These are phyloP conservation scores for Recurvomyces mirabilis DNA, from an alignment of 495 filamentous ascomycete species.

Conservation along the genomic window DNA sequence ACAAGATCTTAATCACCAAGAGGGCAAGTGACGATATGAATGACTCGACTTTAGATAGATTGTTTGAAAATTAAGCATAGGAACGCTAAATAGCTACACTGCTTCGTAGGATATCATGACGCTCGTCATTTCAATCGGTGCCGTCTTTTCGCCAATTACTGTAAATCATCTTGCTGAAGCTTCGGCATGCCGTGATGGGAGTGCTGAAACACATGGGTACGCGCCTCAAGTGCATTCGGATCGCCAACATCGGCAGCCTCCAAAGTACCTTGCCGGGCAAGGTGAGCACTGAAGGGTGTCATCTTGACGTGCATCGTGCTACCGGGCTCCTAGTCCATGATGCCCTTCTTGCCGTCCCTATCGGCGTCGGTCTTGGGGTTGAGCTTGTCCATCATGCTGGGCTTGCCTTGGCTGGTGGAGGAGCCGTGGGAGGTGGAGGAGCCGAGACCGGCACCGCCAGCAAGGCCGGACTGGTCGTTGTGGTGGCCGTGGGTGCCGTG, in stretches of 20 bases:
- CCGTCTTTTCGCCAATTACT: background rate
- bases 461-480: background rate
- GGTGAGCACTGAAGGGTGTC: background rate
- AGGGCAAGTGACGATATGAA: too few relatives aligned
- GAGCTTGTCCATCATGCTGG: slow-evolving; percentile 8
- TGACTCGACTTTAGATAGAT: too few relatives aligned
- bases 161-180: background rate
- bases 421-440: background rate
- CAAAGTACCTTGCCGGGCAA: background rate
- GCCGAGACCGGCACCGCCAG: background rate
- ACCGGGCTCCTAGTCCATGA: slow-evolving; percentile 20
- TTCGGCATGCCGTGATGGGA: background rate
- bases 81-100: too few relatives aligned
- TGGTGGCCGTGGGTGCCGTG: background rate
- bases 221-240: background rate
- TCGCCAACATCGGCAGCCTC: background rate
- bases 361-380: slow-evolving; percentile 15
- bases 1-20: too few relatives aligned
- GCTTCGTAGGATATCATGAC: slow-evolving; percentile 3
- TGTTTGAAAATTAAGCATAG: too few relatives aligned
- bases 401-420: background rate
- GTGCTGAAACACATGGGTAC: background rate
- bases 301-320: background rate
- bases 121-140: background rate
- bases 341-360: slow-evolving; percentile 16